Evolutionary conservation across 2,329 filamentous ascomycete genomes (phyloP).

Genomic region (Epichloe typhina): DNA sequence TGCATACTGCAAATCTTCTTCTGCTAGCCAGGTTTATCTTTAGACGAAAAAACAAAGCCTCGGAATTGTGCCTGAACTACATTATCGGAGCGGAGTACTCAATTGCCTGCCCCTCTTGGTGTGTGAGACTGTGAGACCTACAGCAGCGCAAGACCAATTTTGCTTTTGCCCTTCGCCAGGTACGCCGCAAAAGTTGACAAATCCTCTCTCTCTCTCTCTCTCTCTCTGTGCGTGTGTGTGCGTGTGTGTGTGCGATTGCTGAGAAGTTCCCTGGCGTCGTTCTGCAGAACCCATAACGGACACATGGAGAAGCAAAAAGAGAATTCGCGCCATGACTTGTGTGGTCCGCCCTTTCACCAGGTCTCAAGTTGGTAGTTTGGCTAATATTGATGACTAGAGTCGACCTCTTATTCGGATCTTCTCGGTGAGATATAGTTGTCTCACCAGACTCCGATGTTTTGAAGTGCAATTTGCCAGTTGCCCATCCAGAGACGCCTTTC

Average conservation of each 20-base stretch:
- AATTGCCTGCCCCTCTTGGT: conserved; percentile 2
- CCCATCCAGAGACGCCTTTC: conserved; percentile 3
- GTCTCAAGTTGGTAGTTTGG: background rate
- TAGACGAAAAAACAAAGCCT: background rate
- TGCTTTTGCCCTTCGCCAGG: conserved; percentile 2
- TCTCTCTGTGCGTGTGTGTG: too few species aligned
- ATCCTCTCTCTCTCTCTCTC: background rate
- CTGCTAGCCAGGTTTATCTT: background rate
- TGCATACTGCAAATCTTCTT: background rate
- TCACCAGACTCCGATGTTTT: conserved; percentile 14
- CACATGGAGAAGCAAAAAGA: background rate
- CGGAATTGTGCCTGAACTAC: background rate
- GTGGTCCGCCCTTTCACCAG: background rate
- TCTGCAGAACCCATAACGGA: background rate
- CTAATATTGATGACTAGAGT: background rate
- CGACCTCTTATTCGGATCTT: conserved; percentile 7
- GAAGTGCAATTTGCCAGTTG: conserved; percentile 12
- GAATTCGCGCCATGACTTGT: background rate
- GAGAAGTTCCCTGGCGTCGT: background rate
- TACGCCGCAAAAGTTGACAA: background rate
- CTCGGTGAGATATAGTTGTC: conserved; percentile 16
- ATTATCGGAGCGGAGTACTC: background rate
- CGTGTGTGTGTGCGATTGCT: background rate
- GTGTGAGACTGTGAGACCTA: conserved; percentile 9
- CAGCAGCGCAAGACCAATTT: conserved; percentile 6